phyloP scores from a whole-genome alignment of 1,284 basidiomycete species.

The Microbotryum intermedium region DNA sequence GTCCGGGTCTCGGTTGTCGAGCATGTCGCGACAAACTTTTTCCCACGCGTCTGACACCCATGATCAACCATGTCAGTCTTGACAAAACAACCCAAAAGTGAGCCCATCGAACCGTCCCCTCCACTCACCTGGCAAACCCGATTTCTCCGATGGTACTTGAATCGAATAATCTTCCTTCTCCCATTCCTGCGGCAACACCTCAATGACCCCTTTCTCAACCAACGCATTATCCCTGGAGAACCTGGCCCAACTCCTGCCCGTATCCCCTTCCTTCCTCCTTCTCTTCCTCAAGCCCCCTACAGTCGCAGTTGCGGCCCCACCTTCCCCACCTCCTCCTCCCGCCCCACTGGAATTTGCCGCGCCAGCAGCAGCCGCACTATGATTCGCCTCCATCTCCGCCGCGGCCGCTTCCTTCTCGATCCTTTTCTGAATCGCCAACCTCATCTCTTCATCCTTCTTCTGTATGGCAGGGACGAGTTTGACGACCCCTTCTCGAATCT shows the following conservation, averaged over 20 bases:
- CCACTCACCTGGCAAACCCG: conserved; percentile 15
- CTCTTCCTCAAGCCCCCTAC: background rate
- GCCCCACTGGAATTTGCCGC: no score
- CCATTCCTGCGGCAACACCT: conserved; percentile 25
- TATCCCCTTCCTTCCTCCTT: conserved; percentile 1
- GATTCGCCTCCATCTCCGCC: background rate
- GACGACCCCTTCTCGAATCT: conserved; percentile 15
- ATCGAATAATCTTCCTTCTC: conserved; percentile 10
- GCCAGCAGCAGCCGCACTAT: no score
- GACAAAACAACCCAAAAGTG: no score
- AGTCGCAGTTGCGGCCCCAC: background rate
- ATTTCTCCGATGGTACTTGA: background rate
- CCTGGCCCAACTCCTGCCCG: conserved; percentile 1
- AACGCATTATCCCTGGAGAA: background rate
- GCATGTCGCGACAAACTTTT: conserved; percentile 9
- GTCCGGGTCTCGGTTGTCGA: conserved; percentile 22
- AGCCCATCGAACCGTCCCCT: no score
- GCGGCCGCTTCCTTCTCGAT: conserved; percentile 15
- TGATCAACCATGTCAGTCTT: no score
- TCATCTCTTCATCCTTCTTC: conserved; percentile 22
- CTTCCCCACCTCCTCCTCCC: background rate
- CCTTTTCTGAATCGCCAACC: background rate
- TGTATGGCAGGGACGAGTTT: conserved; percentile 23
- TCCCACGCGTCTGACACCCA: background rate
- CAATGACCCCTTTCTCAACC: background rate